phyloP scores from a whole-genome alignment of 176 grass and related monocot genomes.

The Thinopyrum elongatum region DNA sequence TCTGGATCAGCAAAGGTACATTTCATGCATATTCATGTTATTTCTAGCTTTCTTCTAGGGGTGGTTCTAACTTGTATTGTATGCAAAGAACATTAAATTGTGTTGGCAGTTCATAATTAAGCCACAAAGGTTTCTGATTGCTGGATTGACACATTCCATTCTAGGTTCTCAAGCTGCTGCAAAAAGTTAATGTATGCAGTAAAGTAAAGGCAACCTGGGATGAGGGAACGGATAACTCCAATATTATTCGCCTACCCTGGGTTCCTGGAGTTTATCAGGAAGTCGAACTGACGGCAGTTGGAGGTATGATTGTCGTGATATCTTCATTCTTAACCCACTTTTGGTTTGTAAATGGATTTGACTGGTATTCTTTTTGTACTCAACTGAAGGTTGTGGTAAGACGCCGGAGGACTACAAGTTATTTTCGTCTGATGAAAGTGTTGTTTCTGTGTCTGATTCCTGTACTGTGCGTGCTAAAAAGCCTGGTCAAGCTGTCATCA shows the following conservation, averaged over 20 bases:
- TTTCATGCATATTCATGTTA: slow-evolving; percentile 1
- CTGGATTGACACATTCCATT: slow-evolving; percentile 32
- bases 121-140: slow-evolving; percentile 36
- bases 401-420: slow-evolving; percentile 67
- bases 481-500: slow-evolving; percentile 78
- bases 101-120: not conserved
- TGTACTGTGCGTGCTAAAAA: slow-evolving; percentile 53
- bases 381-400: slow-evolving; percentile 73
- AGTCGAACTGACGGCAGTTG: slow-evolving; percentile 67
- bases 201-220: slow-evolving; percentile 82
- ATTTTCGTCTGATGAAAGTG: slow-evolving; percentile 68
- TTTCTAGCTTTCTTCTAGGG: not conserved
- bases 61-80: slow-evolving; percentile 13
- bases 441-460: slow-evolving; percentile 72
- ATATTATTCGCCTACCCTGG: slow-evolving; percentile 76
- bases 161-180: slow-evolving; percentile 75
- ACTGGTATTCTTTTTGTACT: slow-evolving; percentile 40
- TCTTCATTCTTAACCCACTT: slow-evolving; percentile 30
- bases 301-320: slow-evolving; percentile 56
- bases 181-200: slow-evolving; percentile 89
- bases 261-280: slow-evolving; percentile 78
- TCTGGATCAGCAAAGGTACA: slow-evolving; percentile 67
- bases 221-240: slow-evolving; percentile 42
- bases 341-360: slow-evolving; percentile 27
- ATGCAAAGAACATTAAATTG: not conserved